Evolutionary conservation across 495 filamentous ascomycete species (phyloP).

Genomic region (Trichocladium uniseriatum): DNA sequence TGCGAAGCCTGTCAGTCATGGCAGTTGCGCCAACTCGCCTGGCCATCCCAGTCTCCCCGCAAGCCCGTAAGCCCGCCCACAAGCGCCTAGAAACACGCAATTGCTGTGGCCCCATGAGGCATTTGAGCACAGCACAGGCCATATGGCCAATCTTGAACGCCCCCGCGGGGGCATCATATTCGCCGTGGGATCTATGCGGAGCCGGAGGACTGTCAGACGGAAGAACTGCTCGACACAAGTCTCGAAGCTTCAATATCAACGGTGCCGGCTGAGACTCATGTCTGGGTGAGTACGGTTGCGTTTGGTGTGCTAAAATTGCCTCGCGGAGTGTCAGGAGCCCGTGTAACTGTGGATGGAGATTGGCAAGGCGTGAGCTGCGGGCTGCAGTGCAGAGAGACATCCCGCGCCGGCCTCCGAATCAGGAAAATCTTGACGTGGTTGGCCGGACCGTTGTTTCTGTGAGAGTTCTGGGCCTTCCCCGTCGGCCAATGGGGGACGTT

Average conservation of each 20-base stretch:
- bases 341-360: background rate
- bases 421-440: conserved; percentile 7
- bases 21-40: no score
- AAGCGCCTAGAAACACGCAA: no score
- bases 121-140: no score
- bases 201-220: no score
- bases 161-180: no score
- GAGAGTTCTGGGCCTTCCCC: background rate
- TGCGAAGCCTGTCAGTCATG: background rate
- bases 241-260: background rate
- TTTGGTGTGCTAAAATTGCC: conserved; percentile 6
- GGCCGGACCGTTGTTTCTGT: background rate
- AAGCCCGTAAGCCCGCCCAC: no score
- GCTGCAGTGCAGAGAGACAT: background rate
- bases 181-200: no score
- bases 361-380: background rate
- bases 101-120: no score
- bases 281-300: no score
- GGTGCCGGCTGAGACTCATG: background rate
- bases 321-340: background rate
- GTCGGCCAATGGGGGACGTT: background rate
- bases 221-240: no score
- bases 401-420: conserved; percentile 3
- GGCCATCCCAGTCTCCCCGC: no score
- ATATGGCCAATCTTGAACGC: no score